These are phyloP conservation scores for Cucumis melo DNA, from an alignment of 306 rosid species.

Conservation along the genomic window DNA sequence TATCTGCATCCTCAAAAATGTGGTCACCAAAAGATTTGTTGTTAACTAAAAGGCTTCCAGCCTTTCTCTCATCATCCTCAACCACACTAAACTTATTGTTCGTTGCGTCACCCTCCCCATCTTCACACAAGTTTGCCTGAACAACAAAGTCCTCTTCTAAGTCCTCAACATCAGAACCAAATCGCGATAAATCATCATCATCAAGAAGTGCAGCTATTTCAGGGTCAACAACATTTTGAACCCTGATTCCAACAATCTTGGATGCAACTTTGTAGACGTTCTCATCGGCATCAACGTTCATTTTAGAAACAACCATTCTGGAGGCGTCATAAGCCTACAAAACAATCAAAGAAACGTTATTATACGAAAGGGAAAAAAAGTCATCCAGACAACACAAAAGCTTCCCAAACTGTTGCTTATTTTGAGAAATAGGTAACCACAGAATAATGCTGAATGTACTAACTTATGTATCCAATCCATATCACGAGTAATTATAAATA, in stretches of 20 bases:
- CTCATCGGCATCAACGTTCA: constrained; percentile 26
- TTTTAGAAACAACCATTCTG: constrained; percentile 34
- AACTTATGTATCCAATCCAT: background rate
- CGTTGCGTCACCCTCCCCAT: constrained; percentile 8
- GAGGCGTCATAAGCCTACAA: constrained; percentile 90
- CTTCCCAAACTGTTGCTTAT: background rate
- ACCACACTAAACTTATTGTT: background rate
- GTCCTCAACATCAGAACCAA: constrained; percentile 80
- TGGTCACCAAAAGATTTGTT: constrained; percentile 6
- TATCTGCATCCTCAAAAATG: constrained; percentile 11
- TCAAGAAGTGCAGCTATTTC: constrained; percentile 79
- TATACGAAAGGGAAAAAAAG: background rate
- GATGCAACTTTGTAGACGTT: constrained; percentile 47
- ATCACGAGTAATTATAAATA: background rate
- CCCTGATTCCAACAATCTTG: constrained; percentile 41
- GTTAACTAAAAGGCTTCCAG: background rate
- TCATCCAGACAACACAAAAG: background rate
- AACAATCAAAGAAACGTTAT: background rate
- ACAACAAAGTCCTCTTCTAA: constrained; percentile 88
- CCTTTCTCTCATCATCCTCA: constrained; percentile 8
- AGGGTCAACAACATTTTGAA: constrained; percentile 75
- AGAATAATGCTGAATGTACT: background rate
- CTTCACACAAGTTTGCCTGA: constrained; percentile 46
- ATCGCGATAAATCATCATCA: constrained; percentile 52
- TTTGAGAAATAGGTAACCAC: background rate